Base-by-base conservation (phyloP, 2,329 filamentous ascomycete species). In the Verticillium dahliae region DNA sequence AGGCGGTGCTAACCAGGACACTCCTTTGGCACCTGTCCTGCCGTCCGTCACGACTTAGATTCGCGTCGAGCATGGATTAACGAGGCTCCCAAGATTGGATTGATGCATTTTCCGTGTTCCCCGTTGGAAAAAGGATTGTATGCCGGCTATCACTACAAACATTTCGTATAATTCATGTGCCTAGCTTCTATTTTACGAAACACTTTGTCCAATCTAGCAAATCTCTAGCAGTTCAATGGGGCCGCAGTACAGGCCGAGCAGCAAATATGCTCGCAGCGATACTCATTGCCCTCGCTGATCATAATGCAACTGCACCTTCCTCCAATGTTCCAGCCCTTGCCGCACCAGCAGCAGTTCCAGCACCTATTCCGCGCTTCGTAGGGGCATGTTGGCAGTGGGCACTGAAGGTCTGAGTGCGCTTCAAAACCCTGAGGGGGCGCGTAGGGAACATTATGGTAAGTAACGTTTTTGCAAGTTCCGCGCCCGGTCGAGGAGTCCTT, bases 321-420 rank as follows among this genome's bases (percentile, higher is more conserved):
- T 33, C 72, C 71, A 55, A 75, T 74, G 66, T 84, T 84, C 74
- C 78, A 78, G n/a, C 74, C 73, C 67, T 83, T 82, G 34, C 81
- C 81, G 62, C 81, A 84, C 80, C 80, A 83, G 70, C 81, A 84
- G 70, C 81, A 84, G 70, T 81, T 81, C 81, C 81, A 84, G 64
- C 70, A 76, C 37, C 81, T 74, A 61, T 80, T 77, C 62, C 78
- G 77, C 57, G 72, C 71, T 70, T 82, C 80, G 65, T 81, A 84
- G 7, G 81, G 80, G 60, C 81, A 84, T 58, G 73, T 72, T 7
- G 75, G 65, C 61, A 82, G 69, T 55, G 80, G 78, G 65, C 81
- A 83, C 62, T 76, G 75, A 57, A 77, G 76, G 33, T 71, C 62
- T 18, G 66, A 65, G 15, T 63, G 60, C 22, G 62, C 62, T 54